Percentiles rank a stretch among this genome's conserved stretches.
Conservation (phyloP, 805 yeast genomes). For the Sugiyamaella americana region DNA sequence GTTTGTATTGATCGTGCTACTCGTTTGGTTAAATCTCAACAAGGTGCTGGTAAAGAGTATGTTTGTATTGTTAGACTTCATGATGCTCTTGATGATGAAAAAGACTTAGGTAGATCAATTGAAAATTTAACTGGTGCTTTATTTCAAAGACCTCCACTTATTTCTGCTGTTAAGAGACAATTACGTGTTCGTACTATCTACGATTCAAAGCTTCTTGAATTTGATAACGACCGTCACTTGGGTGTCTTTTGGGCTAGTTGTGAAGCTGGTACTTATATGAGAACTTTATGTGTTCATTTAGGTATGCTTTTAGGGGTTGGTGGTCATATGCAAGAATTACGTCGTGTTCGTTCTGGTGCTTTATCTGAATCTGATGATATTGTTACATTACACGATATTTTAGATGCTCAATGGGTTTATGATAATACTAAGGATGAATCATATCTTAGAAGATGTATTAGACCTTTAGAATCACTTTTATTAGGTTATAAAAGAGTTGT, state of each 20-base stretch:
- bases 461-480: conserved; percentile 89
- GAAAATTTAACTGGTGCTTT: conserved; percentile 97
- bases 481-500: conserved; percentile 96
- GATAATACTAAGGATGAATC: conserved; percentile 97
- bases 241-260: conserved; percentile 99
- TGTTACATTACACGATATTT: conserved; percentile 93
- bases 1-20: conserved; percentile 98
- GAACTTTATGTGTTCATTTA: conserved; percentile 96
- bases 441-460: conserved; percentile 86
- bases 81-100: conserved; percentile 84
- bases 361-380: conserved; percentile 81
- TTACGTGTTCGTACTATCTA: conserved; percentile 96
- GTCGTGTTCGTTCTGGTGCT: conserved; percentile 99
- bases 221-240: conserved; percentile 91
- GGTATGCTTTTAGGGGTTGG: conserved; percentile 99
- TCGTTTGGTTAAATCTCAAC: conserved; percentile 95
- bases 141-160: conserved; percentile 98
- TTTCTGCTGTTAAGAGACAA: conserved; percentile 98
- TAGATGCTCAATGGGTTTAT: conserved; percentile 97
- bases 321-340: conserved; percentile 99
- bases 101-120: conserved; percentile 77
- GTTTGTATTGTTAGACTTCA: conserved; percentile 96
- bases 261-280: conserved; percentile 99
- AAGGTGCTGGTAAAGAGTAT: conserved; percentile 99
- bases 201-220: conserved; percentile 91